Conservation (phyloP, 345 rosid genomes). For the Populus euphratica region DNA sequence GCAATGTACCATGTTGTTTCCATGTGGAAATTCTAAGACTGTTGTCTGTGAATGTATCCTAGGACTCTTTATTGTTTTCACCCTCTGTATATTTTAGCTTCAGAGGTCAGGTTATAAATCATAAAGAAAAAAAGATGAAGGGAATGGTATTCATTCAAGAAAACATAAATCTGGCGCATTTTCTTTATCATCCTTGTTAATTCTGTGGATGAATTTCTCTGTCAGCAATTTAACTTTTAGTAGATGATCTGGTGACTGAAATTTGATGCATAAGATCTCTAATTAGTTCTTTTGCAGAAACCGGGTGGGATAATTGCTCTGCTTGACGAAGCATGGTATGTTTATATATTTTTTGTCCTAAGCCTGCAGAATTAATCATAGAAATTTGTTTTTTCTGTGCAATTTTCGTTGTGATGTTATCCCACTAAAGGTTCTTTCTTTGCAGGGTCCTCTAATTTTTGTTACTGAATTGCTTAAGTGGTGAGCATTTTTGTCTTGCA, state of each 20-base stretch:
- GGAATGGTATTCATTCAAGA: no score
- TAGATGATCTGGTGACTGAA: conserved; percentile 11
- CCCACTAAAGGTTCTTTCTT: conserved; percentile 1
- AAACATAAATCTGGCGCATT: no score
- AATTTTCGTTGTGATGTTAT: not conserved
- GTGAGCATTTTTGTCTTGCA: conserved; percentile 31
- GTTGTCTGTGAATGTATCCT: no score
- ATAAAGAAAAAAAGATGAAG: not conserved
- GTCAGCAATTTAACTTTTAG: not conserved
- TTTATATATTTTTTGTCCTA: conserved; percentile 11
- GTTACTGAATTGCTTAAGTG: conserved; percentile 14
- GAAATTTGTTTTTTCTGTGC: not conserved
- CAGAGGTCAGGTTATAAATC: not conserved
- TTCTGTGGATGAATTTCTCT: not conserved
- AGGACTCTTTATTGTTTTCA: not conserved
- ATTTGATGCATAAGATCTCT: conserved; percentile 17
- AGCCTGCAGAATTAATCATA: not conserved
- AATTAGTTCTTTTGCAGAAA: conserved; percentile 58
- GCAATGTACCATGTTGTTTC: no score
- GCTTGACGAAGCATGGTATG: conserved; percentile 93
- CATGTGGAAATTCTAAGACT: no score
- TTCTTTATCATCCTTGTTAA: no score
- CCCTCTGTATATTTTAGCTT: not conserved
- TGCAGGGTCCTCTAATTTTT: not conserved
- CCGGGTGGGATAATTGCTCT: conserved; percentile 86